Evolutionary conservation across 768 basidiomycete species (phyloP).

Genomic region (Rhodosporidiobolus sp.): DNA sequence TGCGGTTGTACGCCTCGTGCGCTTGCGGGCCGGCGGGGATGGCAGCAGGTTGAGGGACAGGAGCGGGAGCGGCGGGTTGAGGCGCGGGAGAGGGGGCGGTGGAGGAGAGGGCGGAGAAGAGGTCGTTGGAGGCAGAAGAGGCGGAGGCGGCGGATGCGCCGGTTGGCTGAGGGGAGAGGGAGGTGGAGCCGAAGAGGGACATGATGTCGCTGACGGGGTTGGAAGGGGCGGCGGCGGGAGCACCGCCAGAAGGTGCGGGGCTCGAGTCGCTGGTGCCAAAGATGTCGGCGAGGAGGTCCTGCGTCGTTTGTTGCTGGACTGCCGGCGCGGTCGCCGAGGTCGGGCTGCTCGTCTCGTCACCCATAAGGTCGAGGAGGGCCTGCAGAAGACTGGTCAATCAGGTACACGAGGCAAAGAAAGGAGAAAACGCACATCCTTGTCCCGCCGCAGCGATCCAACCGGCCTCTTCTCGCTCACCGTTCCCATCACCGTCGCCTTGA

Average conservation of each 20-base stretch:
- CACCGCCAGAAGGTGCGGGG: conserved; percentile 48
- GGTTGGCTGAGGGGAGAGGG: conserved; percentile 30
- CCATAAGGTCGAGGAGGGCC: conserved; percentile 68
- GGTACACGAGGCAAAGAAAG: not conserved
- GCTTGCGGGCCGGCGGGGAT: conserved; percentile 50
- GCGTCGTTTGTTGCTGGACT: conserved; percentile 61
- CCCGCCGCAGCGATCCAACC: conserved; percentile 80
- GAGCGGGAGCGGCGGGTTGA: conserved; percentile 48
- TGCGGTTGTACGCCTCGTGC: conserved; percentile 82
- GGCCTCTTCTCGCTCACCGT: conserved; percentile 85
- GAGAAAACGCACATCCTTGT: conserved; percentile 61
- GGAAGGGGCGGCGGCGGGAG: conserved; percentile 52
- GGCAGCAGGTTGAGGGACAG: conserved; percentile 44
- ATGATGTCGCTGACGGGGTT: conserved; percentile 84
- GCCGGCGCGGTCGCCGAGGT: conserved; percentile 53
- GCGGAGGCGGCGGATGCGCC: conserved; percentile 15
- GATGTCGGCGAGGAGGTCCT: conserved; percentile 87
- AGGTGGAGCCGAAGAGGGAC: conserved; percentile 68
- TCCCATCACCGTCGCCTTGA: conserved; percentile 95
- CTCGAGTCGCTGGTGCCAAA: conserved; percentile 61
- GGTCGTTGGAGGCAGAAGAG: conserved; percentile 11
- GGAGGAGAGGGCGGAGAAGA: conserved; percentile 46
- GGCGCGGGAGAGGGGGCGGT: conserved; percentile 3
- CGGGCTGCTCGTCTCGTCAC: conserved; percentile 61
- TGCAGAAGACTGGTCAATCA: not conserved